Conservation (phyloP, 768 basidiomycete species). For the Naganishia friedmannii region DNA sequence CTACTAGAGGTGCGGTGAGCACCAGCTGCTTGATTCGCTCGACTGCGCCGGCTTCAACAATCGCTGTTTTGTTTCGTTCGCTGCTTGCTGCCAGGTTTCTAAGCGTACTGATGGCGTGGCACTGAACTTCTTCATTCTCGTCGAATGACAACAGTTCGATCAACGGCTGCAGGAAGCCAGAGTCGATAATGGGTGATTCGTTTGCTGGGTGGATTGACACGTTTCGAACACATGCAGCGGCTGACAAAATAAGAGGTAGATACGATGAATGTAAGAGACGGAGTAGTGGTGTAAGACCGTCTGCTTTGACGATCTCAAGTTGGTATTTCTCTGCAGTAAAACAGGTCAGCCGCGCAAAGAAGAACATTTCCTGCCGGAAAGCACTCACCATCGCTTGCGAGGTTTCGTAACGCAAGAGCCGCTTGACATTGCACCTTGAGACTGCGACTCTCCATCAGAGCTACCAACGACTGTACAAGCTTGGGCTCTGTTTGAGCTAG, state of each 20-base stretch:
- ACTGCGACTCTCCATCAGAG: constrained; percentile 93
- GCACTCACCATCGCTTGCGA: constrained; percentile 85
- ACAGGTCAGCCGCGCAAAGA: neutral
- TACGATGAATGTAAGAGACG: constrained; percentile 94
- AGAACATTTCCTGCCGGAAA: neutral
- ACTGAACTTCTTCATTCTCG: constrained; percentile 99
- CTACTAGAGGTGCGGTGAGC: constrained; percentile 87
- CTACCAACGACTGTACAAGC: constrained; percentile 85
- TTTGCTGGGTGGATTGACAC: constrained; percentile 98
- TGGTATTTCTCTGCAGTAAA: constrained; percentile 83
- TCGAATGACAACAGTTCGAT: constrained; percentile 96
- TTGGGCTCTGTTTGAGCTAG: constrained; percentile 90
- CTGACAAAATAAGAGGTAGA: constrained; percentile 93
- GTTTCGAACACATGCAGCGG: constrained; percentile 97
- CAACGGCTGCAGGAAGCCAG: constrained; percentile 90
- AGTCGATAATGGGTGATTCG: constrained; percentile 98
- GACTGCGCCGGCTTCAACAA: constrained; percentile 94
- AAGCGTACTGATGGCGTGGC: constrained; percentile 95
- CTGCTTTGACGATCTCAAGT: constrained; percentile 93
- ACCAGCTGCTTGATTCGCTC: constrained; percentile 96
- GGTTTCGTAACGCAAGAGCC: constrained; percentile 88
- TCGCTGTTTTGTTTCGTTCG: constrained; percentile 97
- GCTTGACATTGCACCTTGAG: constrained; percentile 99
- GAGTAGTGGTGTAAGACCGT: constrained; percentile 84
- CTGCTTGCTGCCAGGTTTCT: constrained; percentile 94